These are phyloP conservation scores for Fusarium oligoseptatum DNA, from an alignment of 2,329 filamentous ascomycete genomes.

Conservation along the genomic window DNA sequence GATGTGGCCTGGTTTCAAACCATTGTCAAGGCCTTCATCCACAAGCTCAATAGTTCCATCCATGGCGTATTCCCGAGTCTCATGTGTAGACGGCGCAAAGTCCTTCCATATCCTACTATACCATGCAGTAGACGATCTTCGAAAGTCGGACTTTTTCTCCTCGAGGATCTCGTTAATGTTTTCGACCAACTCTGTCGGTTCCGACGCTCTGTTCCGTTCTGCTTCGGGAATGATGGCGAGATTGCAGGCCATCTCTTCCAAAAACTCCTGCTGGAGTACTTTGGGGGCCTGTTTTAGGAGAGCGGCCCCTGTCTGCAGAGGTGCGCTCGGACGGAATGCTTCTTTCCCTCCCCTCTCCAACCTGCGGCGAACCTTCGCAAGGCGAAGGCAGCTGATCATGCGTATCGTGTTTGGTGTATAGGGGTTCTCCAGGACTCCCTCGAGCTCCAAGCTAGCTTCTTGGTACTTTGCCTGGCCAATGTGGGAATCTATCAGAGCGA, in stretches of 20 bases:
- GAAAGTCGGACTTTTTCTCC: neutral
- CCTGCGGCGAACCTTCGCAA: neutral
- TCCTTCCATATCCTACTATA: neutral
- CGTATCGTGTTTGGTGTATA: neutral
- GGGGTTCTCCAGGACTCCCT: neutral
- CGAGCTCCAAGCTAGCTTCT: neutral
- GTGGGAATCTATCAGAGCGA: neutral
- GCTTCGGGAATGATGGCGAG: neutral
- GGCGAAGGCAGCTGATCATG: neutral
- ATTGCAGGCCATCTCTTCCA: neutral
- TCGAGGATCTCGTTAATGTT: neutral
- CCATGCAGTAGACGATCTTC: neutral
- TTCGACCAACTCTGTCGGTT: neutral
- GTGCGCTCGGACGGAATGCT: neutral
- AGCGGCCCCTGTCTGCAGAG: neutral
- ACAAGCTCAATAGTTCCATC: too few species aligned
- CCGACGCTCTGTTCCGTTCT: neutral
- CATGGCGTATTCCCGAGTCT: too few species aligned
- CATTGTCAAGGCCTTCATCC: too few species aligned
- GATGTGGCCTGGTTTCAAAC: too few species aligned
- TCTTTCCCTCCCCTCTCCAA: neutral
- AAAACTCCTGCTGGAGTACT: neutral
- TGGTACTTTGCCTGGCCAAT: neutral
- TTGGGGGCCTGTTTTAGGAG: neutral
- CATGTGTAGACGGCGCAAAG: too few species aligned